Evolutionary conservation across 176 grass and related monocot genomes (phyloP).

Genomic region (Juncus effusus): DNA sequence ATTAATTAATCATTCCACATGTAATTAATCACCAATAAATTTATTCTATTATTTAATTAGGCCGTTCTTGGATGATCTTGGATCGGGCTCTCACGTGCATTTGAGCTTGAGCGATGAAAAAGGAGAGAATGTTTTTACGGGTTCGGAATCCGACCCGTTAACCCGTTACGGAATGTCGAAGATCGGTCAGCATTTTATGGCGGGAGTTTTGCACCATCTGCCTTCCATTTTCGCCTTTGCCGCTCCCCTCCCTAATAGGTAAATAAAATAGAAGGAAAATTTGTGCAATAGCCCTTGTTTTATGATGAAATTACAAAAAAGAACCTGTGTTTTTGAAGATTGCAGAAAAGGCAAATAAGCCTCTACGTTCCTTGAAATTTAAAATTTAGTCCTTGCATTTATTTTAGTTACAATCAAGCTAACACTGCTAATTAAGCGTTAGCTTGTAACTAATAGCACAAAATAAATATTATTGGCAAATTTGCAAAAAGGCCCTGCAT

Average conservation of each 20-base stretch:
- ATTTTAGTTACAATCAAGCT: no score
- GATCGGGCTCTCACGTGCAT: slow-evolving; percentile 95
- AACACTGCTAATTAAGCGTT: no score
- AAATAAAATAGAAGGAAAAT: background rate
- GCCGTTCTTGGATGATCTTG: slow-evolving; percentile 74
- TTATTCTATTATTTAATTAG: slow-evolving; percentile 30
- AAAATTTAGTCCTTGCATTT: no score
- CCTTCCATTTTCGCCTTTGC: slow-evolving; percentile 80
- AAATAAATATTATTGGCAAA: no score
- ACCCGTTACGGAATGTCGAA: slow-evolving; percentile 79
- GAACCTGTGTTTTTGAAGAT: background rate
- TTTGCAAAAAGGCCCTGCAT: no score
- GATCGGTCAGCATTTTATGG: slow-evolving; percentile 65
- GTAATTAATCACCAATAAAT: background rate
- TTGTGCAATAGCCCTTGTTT: background rate
- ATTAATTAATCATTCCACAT: slow-evolving; percentile 25
- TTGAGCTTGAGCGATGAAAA: slow-evolving; percentile 79
- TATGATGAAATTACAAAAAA: slow-evolving; percentile 6
- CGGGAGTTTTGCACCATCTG: slow-evolving; percentile 90
- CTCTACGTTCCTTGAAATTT: no score
- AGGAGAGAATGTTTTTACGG: slow-evolving; percentile 78
- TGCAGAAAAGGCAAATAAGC: no score
- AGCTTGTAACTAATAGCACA: no score
- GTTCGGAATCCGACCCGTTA: slow-evolving; percentile 48
- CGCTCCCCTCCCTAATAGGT: slow-evolving; percentile 95